These are phyloP conservation scores for Scedosporium minutisporum DNA, from an alignment of 2,329 filamentous ascomycete genomes.

Conservation along the genomic window DNA sequence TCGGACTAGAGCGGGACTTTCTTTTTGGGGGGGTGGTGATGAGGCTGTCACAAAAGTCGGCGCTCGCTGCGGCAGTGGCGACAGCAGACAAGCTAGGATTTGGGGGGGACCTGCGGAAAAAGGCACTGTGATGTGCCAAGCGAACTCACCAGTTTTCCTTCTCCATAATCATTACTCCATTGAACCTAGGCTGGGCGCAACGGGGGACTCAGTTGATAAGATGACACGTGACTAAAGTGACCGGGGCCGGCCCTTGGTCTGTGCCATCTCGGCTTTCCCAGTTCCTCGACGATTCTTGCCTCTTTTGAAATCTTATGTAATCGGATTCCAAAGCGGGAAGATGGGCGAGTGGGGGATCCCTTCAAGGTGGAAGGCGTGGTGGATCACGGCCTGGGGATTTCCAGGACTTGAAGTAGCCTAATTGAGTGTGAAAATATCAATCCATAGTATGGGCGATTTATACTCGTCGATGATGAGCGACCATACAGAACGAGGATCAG, in stretches of 20 bases:
- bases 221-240: neutral
- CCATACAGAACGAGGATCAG: neutral
- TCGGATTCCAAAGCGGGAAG: neutral
- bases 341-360: neutral
- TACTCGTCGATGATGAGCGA: neutral
- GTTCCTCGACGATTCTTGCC: neutral
- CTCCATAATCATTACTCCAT: no score
- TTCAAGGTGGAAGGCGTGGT: no score
- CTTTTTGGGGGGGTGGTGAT: neutral
- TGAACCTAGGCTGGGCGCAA: neutral
- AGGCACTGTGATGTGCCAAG: neutral
- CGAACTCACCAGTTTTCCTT: neutral
- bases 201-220: neutral
- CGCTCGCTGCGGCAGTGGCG: slow-evolving; percentile 1
- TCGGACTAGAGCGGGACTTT: slow-evolving; percentile 4
- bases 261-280: neutral
- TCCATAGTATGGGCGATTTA: no score
- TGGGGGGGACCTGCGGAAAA: neutral
- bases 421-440: neutral
- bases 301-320: neutral
- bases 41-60: slow-evolving; percentile 7
- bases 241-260: neutral
- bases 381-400: no score
- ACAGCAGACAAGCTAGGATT: slow-evolving; percentile 1
- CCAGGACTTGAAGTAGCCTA: no score